A percentile compares a stretch with the other conserved stretches of the same genome.
Conservation (phyloP, 2,329 filamentous ascomycete genomes). For the Calonectria honghensis region DNA sequence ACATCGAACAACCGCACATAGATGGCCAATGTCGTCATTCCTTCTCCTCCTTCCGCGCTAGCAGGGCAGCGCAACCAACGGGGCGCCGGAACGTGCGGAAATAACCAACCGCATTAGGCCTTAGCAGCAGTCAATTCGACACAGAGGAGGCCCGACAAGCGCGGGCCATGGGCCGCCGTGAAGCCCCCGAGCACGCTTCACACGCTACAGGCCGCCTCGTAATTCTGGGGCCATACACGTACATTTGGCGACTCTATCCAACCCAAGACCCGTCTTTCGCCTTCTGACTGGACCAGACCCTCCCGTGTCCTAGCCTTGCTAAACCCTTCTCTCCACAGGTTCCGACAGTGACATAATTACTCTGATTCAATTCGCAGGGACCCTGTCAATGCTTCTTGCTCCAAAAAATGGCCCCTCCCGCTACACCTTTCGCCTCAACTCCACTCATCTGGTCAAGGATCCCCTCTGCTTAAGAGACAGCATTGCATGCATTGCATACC, state of each 20-base stretch:
- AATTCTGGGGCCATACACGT: constrained; percentile 29
- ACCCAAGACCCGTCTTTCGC: neutral
- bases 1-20: constrained; percentile 32
- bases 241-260: neutral
- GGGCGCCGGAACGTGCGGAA: constrained; percentile 40
- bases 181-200: neutral
- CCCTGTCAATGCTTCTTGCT: constrained; percentile 24
- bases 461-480: neutral
- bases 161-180: constrained; percentile 5
- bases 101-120: constrained; percentile 32
- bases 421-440: constrained; percentile 3
- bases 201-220: constrained; percentile 8
- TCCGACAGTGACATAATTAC: neutral
- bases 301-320: neutral
- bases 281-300: neutral
- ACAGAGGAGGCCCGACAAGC: constrained; percentile 2
- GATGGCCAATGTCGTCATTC: constrained; percentile 23
- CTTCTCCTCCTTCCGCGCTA: neutral
- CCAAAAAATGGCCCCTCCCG: neutral
- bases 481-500: neutral
- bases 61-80: neutral
- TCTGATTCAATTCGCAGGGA: constrained; percentile 26
- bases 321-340: neutral
- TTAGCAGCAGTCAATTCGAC: constrained; percentile 15
- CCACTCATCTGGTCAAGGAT: constrained; percentile 9